Evolutionary conservation across 768 basidiomycete genomes (phyloP).

Genomic region (Boletus speciosus): DNA sequence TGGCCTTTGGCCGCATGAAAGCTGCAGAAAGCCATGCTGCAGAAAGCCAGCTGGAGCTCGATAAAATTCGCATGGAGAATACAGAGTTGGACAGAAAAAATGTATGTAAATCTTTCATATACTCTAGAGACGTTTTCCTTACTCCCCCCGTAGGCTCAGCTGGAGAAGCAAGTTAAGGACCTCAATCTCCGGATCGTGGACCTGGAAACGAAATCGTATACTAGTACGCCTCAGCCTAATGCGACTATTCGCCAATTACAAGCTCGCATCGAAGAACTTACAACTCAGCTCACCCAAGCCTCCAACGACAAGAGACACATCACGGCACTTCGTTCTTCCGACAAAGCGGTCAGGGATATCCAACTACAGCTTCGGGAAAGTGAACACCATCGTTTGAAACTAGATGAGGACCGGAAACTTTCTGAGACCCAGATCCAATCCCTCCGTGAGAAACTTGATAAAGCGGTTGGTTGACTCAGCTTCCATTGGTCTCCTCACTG

Average conservation of each 20-base stretch:
- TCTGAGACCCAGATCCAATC: constrained; percentile 56
- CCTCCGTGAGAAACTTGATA: constrained; percentile 59
- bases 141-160: constrained; percentile 50
- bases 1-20: constrained; percentile 75
- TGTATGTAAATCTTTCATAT: constrained; percentile 37
- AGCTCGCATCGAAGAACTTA: constrained; percentile 69
- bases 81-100: constrained; percentile 76
- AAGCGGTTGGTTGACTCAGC: constrained; percentile 45
- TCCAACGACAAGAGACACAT: constrained; percentile 40
- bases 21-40: constrained; percentile 74
- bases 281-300: constrained; percentile 40
- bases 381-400: constrained; percentile 55
- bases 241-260: constrained; percentile 59
- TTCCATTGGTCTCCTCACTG: background rate
- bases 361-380: constrained; percentile 55
- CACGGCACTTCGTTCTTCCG: constrained; percentile 37
- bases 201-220: constrained; percentile 73
- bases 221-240: constrained; percentile 57
- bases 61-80: constrained; percentile 75
- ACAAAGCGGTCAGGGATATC: constrained; percentile 50
- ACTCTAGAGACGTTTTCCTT: background rate
- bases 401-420: constrained; percentile 63
- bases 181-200: constrained; percentile 80
- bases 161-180: constrained; percentile 86
- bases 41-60: constrained; percentile 74